A percentile compares a stretch with the other conserved stretches of the same genome.
These are phyloP conservation scores for Helicocarpus griseus DNA, from an alignment of 2,329 filamentous ascomycete species.

Conservation along the genomic window DNA sequence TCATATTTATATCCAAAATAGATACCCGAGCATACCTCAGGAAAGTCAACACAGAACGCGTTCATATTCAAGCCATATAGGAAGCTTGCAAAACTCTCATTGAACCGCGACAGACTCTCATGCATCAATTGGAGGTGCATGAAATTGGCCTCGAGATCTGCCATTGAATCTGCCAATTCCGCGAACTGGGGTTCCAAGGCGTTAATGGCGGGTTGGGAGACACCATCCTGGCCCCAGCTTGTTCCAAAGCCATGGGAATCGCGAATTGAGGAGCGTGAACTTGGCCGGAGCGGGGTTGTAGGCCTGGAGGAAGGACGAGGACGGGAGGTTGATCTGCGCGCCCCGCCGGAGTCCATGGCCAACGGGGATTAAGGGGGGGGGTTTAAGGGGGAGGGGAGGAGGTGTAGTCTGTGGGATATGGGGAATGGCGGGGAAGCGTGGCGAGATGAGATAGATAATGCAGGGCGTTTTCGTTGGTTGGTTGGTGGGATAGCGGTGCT, in stretches of 20 bases:
- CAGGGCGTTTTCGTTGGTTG: neutral
- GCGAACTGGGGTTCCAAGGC: constrained; percentile 82
- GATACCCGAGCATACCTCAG: constrained; percentile 53
- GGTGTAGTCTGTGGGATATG: constrained; percentile 2
- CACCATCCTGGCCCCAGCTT: constrained; percentile 23
- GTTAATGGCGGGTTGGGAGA: constrained; percentile 58
- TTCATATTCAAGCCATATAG: constrained; percentile 98
- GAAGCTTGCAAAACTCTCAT: constrained; percentile 91
- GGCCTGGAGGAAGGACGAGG: constrained; percentile 60
- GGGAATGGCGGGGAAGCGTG: neutral
- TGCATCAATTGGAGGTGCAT: constrained; percentile 97
- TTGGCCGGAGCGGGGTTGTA: constrained; percentile 83
- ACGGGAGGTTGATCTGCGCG: constrained; percentile 48
- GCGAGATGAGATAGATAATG: neutral
- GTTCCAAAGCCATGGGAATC: constrained; percentile 54
- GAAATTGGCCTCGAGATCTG: constrained; percentile 92
- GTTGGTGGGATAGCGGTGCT: neutral
- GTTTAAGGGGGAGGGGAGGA: neutral
- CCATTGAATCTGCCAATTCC: constrained; percentile 87
- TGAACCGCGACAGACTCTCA: constrained; percentile 84
- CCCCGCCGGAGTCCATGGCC: constrained; percentile 22
- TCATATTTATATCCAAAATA: neutral
- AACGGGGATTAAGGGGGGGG: neutral
- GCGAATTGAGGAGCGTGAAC: constrained; percentile 79
- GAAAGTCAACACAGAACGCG: constrained; percentile 95